Evolutionary conservation across 768 basidiomycete genomes (phyloP), one percentile per base, ranked within the genome.

Genomic region (Boletus insuetus): DNA sequence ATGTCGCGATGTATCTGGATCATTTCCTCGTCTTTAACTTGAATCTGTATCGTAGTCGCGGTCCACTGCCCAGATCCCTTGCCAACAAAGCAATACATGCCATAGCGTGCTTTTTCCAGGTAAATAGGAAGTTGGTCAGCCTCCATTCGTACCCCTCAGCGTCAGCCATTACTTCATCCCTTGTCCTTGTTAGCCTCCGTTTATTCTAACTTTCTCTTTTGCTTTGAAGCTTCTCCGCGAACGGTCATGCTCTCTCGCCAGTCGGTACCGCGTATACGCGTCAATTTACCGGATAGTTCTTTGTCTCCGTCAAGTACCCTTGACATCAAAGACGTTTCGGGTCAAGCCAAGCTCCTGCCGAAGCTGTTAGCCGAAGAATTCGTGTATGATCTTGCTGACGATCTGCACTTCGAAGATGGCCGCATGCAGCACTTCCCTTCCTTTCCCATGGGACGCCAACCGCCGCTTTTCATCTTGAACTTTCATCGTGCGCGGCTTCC

Each of bases 401-500:
- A 19, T 37, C 26, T 56, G 31, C 41, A 46, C 42, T 39, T 48
- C 49, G 62, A 61, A 40, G 56, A 59, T 48, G 47, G 49, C 52
- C 9, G 19, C 38, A 61, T 60, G 56, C 61, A 62, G 34, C 56
- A 64, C 17, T 46, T 69, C 40, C 70, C 71, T 40, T 58, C 73
- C 49, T 75, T 75, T 54, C 71, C 74, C 19, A 35, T 54, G 24
- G 59, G 61, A 19, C 61, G 55, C 19, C 59, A 20, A 37, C 73
- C 66, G 13, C 64, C 63, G 9, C 51, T 72, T 34, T 74, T 74
- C 50, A 20, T 61, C n/a, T 49, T 69, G 46, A 52, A 60, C 38
- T 45, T 59, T 44, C 57, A 67, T 53, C 63, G 64, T 29, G 53
- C 60, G 24, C 58, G 63, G 42, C 61, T 68, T 31, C 58, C 59